Percentiles rank a stretch among this genome's conserved stretches.
Conservation (phyloP, 225 moss, liverwort and hornwort species). For the Takakia lepidozioides region DNA sequence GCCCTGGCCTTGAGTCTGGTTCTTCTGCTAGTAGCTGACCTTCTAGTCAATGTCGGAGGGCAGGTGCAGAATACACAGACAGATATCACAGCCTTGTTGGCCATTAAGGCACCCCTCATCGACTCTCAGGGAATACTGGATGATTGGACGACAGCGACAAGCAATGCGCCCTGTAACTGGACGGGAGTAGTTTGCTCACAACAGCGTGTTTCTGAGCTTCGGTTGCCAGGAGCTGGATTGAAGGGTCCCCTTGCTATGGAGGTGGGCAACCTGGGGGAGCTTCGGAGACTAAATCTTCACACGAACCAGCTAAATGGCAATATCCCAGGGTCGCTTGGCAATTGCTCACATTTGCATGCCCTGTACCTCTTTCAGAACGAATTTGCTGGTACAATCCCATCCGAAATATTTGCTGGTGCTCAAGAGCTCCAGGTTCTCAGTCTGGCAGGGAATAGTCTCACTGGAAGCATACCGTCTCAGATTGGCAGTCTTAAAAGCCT, state of each 20-base stretch:
- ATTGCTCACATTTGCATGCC: conserved; percentile 49
- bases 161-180: conserved; percentile 46
- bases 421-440: conserved; percentile 39
- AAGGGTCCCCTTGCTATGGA: conserved; percentile 59
- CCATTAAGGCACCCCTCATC: conserved; percentile 38
- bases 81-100: conserved; percentile 33
- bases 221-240: conserved; percentile 31
- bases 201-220: conserved; percentile 33
- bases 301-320: conserved; percentile 65
- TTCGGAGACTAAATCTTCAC: conserved; percentile 66
- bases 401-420: conserved; percentile 36
- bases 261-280: conserved; percentile 54
- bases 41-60: too few species aligned
- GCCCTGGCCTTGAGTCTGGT: too few species aligned
- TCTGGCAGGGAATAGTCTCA: conserved; percentile 47
- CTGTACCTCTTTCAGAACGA: conserved; percentile 63
- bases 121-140: conserved; percentile 30
- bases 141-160: conserved; percentile 22
- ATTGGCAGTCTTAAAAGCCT: conserved; percentile 40
- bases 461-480: conserved; percentile 55
- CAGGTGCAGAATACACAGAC: conserved; percentile 16
- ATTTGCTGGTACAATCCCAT: conserved; percentile 51
- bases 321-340: conserved; percentile 61
- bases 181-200: conserved; percentile 35
- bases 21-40: too few species aligned